Evolutionary conservation across 2,329 filamentous ascomycete genomes (phyloP), one percentile per base, ranked within the genome.

Genomic region (Pseudopithomyces chartarum): DNA sequence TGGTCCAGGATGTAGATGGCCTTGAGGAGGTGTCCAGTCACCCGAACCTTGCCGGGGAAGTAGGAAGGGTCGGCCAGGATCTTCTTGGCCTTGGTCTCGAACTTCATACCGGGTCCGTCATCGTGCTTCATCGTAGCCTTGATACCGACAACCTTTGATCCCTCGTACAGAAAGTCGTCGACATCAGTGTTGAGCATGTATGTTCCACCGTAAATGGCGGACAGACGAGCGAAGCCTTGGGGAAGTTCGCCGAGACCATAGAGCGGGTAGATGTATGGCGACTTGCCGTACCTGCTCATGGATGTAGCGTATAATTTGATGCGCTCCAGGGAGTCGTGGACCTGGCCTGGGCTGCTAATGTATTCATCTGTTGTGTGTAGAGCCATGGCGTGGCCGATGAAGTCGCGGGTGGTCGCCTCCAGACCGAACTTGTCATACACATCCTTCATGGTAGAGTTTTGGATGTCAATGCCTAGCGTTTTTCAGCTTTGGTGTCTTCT

Each of bases 171-270:
- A 64, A 99, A 81, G 82, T 99, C 95, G 62, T 98, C 90, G 54
- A 99, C 85, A 66, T 88, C 87, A 67, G 95, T 96, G 84, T 98
- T 98, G 72, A 99, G 89, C 93, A 99, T 99, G 82, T 99, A 99
- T 49, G 95, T 99, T 68, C 95, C 95, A 64, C 95, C 95, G 75
- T 99, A 98, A 79, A 99, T 98, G 77, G 95, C 95, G 39, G 93
- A 97, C 53, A 99, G 86, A 78, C 95, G 93, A 62, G 95, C 95
- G 72, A 99, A 99, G 58, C 94, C 94, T 80, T 99, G 95, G 34
- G 95, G 96, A 55, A 99, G 89, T 82, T 99, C 95, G 75, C 91
- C 95, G 48, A 99, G 87, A 60, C 95, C 95, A 81, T 99, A 99
- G 32, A 98, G 88, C 47, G 95, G 96, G 84, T 99, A 99, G 82